Evolutionary conservation across 2,329 filamentous ascomycete species (phyloP), one percentile per base, ranked within the genome.

Genomic region (Monosporascus sp.): DNA sequence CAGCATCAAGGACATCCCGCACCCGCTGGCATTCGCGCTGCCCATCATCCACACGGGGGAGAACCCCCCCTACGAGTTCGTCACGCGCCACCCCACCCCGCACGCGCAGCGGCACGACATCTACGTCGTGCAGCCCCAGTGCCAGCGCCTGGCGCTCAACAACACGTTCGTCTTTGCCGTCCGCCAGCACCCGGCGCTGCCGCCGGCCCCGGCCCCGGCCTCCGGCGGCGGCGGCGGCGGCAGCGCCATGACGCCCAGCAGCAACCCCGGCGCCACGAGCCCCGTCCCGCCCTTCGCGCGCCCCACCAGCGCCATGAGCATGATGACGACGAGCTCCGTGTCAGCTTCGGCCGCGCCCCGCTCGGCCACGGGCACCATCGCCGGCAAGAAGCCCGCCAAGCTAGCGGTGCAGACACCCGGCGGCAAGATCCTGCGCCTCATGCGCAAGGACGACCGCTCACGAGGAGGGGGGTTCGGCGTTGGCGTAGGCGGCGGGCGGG

Each of bases 161-260:
- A 97, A 99, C 68, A 99, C 94, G 0, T 99, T 97, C 67, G 93
- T 99, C 27, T 99, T 99, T 70, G 89, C 89, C 51, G 88, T 99
- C 56, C 89, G 94, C 46, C 94, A 99, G 67, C 92, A 99, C 67
- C 89, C 92, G 0, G 87, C 90, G 1, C 56, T 70, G 1, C 59
- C 66, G 27, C 27, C 27, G 27, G 9, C 27, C 3, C 27, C 27
- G 26, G 7, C 27, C 27, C 27, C 27, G 27, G 27, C 24, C 24
- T n/a, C 24, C 24, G 27, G 65, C n/a, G n/a, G 57, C 43, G 68
- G 64, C 54, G 50, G 55, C 51, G 52, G 53, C 51, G 7, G 74
- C 71, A 26, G 64, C 64, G 2, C 11, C 24, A 66, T 78, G 56
- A 75, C 75, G 9, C 74, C 77, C 5, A 70, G 75, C 6, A 76